Evolutionary conservation across 176 grass and related monocot genomes (phyloP), one percentile per base, ranked within the genome.

Genomic region (Dendrocalamus sinicus): DNA sequence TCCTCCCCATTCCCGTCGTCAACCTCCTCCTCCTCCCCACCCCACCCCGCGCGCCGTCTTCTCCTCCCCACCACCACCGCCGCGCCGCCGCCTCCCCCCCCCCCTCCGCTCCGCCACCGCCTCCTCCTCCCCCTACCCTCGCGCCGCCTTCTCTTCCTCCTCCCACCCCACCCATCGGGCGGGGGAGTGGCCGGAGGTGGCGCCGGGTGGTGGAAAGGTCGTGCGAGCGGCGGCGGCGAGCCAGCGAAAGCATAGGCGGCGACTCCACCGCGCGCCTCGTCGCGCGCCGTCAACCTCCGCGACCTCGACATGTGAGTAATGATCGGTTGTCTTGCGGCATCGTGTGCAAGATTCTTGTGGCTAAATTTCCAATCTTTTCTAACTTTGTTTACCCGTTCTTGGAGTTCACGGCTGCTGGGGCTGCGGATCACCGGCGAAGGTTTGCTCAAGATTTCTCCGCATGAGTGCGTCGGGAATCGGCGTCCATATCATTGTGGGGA

Each of bases 381-480:
- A 72, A 84, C 78, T 52, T 37, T 70, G 83, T 82, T 54, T 76
- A 24, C 35, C 88, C 67, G 30, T 84, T 86, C 81, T 88, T 88
- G 78, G 80, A 98, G 95, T 82, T 95, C 93, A 77, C 87, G 91
- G 95, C 87, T 98, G 93, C 72, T 95, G 93, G 93, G 93, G 89
- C 12, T 95, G 91, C 84, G 89, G 55, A 93, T 98, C 26, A 95
- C 89, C 43, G 95, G 93, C 72, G 45, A 89, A 64, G 95, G 95
- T 12, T 40, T 98, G 71, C 84, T 89, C 48, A 90, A 90, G 81
- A 98, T 98, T 73, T 88, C 95, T 65, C 88, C 4, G 93, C 93
- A 12, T n/a, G 89, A 85, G 14, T 98, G 93, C 68, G 48, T 98
- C 41, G 66, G 48, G 22, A 98, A 98, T 24, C 63, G 20, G 83